Conservation (phyloP, 2,329 filamentous ascomycete genomes). For the Cladosporium oxysporum region DNA sequence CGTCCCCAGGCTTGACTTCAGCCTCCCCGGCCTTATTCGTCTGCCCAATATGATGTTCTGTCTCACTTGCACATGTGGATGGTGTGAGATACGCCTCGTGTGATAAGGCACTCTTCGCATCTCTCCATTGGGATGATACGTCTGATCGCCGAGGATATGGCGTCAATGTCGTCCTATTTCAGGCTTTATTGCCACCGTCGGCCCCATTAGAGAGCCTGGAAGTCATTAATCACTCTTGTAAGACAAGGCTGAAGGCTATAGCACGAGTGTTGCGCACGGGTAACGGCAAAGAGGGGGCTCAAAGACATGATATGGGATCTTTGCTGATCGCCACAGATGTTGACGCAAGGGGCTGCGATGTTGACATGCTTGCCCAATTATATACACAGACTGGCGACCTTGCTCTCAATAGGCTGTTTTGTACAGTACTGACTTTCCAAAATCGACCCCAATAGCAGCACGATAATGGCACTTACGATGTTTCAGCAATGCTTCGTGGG, state of each 20-base stretch:
- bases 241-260: neutral
- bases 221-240: neutral
- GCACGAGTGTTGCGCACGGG: neutral
- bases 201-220: neutral
- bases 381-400: neutral
- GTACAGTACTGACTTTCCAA: neutral
- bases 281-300: neutral
- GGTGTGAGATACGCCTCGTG: neutral
- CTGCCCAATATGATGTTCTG: neutral
- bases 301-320: neutral
- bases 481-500: conserved; percentile 4
- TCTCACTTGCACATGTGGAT: neutral
- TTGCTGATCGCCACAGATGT: neutral
- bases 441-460: neutral
- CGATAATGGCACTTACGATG: neutral
- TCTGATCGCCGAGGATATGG: neutral
- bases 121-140: neutral
- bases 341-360: neutral
- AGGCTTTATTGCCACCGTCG: neutral
- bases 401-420: neutral
- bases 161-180: neutral
- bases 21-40: conserved; percentile 4
- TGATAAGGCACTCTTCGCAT: neutral
- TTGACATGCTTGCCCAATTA: neutral
- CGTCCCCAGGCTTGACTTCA: neutral